phyloP scores from a whole-genome alignment of 306 rosid genomes.

The Trifolium repens region DNA sequence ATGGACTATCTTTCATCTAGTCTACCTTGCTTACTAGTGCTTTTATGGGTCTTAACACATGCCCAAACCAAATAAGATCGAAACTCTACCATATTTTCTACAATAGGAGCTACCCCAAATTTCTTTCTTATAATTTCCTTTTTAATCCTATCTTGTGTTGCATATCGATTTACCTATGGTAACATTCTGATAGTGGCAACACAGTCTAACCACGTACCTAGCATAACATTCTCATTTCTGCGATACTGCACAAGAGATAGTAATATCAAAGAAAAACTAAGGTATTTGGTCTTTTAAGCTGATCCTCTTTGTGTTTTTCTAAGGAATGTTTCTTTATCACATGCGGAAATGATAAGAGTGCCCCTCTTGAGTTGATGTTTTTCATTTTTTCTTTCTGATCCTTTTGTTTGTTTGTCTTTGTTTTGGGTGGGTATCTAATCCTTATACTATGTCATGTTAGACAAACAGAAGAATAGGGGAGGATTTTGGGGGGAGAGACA shows the following conservation, averaged over 20 bases:
- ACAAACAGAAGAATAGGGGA: too few relatives aligned
- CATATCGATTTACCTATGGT: neutral
- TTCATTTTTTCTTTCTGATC: neutral
- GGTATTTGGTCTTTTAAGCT: neutral
- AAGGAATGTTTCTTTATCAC: neutral
- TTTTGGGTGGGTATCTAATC: neutral
- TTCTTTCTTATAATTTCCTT: neutral
- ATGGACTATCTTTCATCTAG: neutral
- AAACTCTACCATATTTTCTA: slow-evolving; percentile 5
- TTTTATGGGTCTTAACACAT: neutral
- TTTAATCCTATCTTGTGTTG: neutral
- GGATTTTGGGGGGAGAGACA: neutral
- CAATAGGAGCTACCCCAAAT: neutral
- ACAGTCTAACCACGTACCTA: neutral
- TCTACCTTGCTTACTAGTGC: neutral
- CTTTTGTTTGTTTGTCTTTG: neutral
- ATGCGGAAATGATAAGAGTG: neutral
- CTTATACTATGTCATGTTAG: too few relatives aligned
- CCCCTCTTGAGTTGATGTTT: neutral
- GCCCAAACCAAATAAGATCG: neutral
- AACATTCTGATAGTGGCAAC: neutral
- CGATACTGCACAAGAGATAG: neutral
- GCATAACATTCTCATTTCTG: neutral
- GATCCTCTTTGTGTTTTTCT: neutral
- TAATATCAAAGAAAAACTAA: neutral